These are phyloP conservation scores for Apiotrichum veenhuisii DNA, from an alignment of 1,284 basidiomycete genomes.

Conservation along the genomic window DNA sequence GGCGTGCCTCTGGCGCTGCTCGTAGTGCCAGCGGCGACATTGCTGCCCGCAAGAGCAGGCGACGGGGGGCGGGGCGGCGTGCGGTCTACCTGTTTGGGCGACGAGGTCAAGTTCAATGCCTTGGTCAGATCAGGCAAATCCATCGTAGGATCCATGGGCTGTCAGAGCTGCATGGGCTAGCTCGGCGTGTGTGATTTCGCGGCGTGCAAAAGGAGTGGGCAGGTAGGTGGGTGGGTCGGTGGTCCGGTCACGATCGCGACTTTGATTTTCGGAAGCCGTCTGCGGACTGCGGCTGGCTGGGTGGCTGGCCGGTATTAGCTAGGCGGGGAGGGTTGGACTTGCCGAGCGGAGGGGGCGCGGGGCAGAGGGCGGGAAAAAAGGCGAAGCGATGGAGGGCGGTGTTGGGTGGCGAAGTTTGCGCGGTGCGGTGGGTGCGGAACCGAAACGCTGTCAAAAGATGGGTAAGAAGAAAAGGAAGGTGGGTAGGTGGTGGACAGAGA, in stretches of 20 bases:
- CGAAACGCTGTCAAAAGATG: too few relatives aligned
- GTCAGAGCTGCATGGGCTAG: not conserved
- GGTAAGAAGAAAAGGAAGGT: not conserved
- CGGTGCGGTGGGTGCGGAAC: too few relatives aligned
- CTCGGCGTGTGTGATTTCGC: too few relatives aligned
- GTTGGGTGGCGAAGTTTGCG: not conserved
- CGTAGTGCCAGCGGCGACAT: too few relatives aligned
- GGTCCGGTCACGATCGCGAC: too few relatives aligned
- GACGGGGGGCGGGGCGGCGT: constrained; percentile 5
- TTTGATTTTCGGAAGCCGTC: too few relatives aligned
- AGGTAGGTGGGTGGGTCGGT: not conserved
- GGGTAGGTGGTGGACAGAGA: too few relatives aligned
- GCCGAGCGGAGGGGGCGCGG: not conserved
- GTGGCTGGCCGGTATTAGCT: too few relatives aligned
- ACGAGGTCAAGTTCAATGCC: not conserved
- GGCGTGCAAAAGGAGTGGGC: not conserved
- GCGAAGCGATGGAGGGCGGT: not conserved
- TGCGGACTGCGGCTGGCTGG: too few relatives aligned
- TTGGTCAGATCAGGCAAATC: not conserved
- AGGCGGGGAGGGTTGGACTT: not conserved
- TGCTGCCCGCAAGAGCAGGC: not conserved
- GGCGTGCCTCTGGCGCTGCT: too few relatives aligned
- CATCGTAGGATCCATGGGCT: not conserved
- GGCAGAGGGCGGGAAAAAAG: not conserved
- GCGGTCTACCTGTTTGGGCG: not conserved